Evolutionary conservation across 345 rosid genomes (phyloP).

Genomic region (Ricinus communis): DNA sequence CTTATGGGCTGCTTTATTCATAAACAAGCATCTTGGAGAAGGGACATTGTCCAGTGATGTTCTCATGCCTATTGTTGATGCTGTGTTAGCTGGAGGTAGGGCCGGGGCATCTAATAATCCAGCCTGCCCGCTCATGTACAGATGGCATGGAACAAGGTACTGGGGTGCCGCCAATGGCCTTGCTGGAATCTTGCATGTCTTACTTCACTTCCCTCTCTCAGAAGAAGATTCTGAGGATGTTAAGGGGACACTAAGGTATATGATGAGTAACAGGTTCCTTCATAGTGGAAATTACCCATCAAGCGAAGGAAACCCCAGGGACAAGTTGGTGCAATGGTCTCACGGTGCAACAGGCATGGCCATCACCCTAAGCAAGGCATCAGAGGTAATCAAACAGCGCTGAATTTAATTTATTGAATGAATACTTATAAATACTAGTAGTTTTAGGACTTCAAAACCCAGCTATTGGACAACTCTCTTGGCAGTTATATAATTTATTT

Average conservation of each 20-base stretch:
- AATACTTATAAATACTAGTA: too few species aligned
- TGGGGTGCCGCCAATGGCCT: slow-evolving; percentile 95
- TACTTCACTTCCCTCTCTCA: slow-evolving; percentile 71
- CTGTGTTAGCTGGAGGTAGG: slow-evolving; percentile 82
- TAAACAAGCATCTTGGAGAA: slow-evolving; percentile 66
- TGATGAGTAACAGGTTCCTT: slow-evolving; percentile 82
- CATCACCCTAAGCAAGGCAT: slow-evolving; percentile 79
- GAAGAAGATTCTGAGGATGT: slow-evolving; percentile 61
- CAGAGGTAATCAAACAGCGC: slow-evolving; percentile 44
- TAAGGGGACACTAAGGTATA: slow-evolving; percentile 72
- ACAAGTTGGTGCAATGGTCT: slow-evolving; percentile 87
- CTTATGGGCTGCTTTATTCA: slow-evolving; percentile 75
- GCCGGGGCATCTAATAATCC: slow-evolving; percentile 72
- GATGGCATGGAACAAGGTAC: slow-evolving; percentile 92
- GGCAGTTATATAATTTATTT: too few species aligned
- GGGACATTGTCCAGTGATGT: slow-evolving; percentile 48
- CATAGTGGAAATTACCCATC: slow-evolving; percentile 85
- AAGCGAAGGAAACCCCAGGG: slow-evolving; percentile 86
- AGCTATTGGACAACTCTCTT: not conserved
- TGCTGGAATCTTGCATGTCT: slow-evolving; percentile 79
- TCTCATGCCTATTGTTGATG: slow-evolving; percentile 66
- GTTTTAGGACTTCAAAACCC: not conserved
- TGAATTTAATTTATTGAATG: not conserved
- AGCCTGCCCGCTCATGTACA: slow-evolving; percentile 81
- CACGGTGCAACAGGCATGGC: slow-evolving; percentile 84